Evolutionary conservation across 23 red algal species (phyloP), one percentile per base, ranked within the genome.

Genomic region (Gracilariopsis chorda): DNA sequence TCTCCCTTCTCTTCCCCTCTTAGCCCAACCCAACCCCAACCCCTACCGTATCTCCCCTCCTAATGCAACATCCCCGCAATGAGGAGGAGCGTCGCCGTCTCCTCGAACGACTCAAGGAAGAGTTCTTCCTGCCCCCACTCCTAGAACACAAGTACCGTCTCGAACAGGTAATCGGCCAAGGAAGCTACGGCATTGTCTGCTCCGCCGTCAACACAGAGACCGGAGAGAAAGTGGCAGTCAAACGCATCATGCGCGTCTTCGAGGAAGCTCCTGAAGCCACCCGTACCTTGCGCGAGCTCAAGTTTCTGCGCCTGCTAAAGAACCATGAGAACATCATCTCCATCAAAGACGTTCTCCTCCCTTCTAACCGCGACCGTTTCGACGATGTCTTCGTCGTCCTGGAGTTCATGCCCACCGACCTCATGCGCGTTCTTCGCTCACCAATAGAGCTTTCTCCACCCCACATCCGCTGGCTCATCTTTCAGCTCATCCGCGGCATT

Each of bases 351-450:
- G 95, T 98, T 2, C 51, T 98, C 17, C 91, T 98, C 32, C 95
- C 95, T 1, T 90, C 80, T 24, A 92, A 96, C 93, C 82, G 79
- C n/a, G 51, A 86, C 37, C 84, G 64, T 48, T 99, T 99, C 48
- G 89, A 96, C 44, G 97, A 99, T 78, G 93, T 99, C 11, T 99
- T 96, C 88, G 93, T 99, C 25, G 97, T 99, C 9, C 95, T 96
- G 49, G 97, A 99, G 67, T 72, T 96, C 49, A 94, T 99, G 85
- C 97, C 97, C 0, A 86, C 93, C 0, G 97, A 99, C 62, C 90
- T 99, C 28, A 94, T 71, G 68, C 84, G 94, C 36, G 94, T 99
- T 13, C 79, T 99, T 6, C 75, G 94, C 48, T 88, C 88, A 23
- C 76, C 47, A 8, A 96, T 96, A 59, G 83, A 84, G 23, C 85